Evolutionary conservation across 192 early-diverging fungal species (phyloP).

Genomic region (Funneliformis mosseae): DNA sequence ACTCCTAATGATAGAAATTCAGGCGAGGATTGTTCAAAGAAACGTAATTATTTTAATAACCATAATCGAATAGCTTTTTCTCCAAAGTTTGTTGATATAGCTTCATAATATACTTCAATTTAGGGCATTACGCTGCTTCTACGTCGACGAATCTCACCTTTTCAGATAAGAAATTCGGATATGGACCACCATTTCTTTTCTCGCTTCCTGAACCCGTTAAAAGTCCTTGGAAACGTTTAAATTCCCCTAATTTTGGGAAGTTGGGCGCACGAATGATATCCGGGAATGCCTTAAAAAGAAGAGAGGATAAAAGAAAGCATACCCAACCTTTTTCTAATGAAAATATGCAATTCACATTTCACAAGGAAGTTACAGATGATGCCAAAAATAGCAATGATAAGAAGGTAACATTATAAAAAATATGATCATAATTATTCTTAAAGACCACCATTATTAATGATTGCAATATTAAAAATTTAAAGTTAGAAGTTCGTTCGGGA

Average conservation of each 20-base stretch:
- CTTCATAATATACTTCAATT: background rate
- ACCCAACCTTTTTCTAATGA: background rate
- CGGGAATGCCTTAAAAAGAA: background rate
- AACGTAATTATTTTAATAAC: background rate
- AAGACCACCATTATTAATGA: background rate
- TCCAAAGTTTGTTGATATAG: background rate
- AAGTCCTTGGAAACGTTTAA: background rate
- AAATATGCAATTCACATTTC: background rate
- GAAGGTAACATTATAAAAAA: background rate
- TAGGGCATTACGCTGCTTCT: background rate
- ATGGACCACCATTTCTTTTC: background rate
- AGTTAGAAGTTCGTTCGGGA: background rate
- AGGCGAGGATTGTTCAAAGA: background rate
- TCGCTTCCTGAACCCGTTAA: background rate
- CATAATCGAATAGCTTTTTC: no score
- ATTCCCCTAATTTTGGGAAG: background rate
- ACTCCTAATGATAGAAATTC: background rate
- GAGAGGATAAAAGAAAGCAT: background rate
- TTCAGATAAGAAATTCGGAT: slow-evolving; percentile 2
- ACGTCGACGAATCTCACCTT: background rate
- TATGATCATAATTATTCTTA: background rate
- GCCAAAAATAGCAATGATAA: background rate
- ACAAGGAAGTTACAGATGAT: background rate
- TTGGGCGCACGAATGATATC: background rate
- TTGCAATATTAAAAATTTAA: background rate